Percentiles rank a stretch among this genome's conserved stretches.
phyloP scores from a whole-genome alignment of 2,329 filamentous ascomycete genomes.

The Fusarium sp. region DNA sequence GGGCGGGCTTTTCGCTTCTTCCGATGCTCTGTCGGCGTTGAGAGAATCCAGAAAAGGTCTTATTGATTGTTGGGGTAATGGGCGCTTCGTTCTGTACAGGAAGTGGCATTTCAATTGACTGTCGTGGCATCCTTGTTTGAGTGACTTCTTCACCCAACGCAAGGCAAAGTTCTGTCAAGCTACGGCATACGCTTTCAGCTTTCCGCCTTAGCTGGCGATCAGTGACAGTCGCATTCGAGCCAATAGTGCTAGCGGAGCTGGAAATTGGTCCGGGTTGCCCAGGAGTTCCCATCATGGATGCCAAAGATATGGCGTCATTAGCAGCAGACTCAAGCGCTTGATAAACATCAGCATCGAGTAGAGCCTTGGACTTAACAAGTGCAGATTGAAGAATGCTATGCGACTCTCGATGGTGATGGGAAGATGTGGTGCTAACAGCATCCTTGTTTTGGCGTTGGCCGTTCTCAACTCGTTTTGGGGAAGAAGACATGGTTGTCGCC shows the following conservation, averaged over 20 bases:
- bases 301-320: conserved; percentile 81
- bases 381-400: conserved; percentile 86
- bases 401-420: conserved; percentile 62
- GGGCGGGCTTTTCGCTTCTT: conserved; percentile 54
- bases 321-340: conserved; percentile 83
- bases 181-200: conserved; percentile 91
- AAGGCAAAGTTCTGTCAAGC: conserved; percentile 90
- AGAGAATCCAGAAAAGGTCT: conserved; percentile 52
- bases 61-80: conserved; percentile 60
- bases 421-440: conserved; percentile 57
- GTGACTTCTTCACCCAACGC: conserved; percentile 75
- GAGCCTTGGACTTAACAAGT: conserved; percentile 78
- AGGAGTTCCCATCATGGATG: conserved; percentile 79
- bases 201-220: conserved; percentile 91
- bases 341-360: conserved; percentile 78
- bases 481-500: conserved; percentile 89
- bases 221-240: conserved; percentile 66
- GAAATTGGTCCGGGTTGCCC: conserved; percentile 77
- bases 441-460: conserved; percentile 44
- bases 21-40: conserved; percentile 57
- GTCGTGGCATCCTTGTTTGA: conserved; percentile 50
- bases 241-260: conserved; percentile 72
- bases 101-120: conserved; percentile 26
- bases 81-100: conserved; percentile 43
- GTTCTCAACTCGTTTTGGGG: conserved; percentile 74